Evolutionary conservation across 2,329 filamentous ascomycete species (phyloP).

Genomic region (Rutstroemia sp.): DNA sequence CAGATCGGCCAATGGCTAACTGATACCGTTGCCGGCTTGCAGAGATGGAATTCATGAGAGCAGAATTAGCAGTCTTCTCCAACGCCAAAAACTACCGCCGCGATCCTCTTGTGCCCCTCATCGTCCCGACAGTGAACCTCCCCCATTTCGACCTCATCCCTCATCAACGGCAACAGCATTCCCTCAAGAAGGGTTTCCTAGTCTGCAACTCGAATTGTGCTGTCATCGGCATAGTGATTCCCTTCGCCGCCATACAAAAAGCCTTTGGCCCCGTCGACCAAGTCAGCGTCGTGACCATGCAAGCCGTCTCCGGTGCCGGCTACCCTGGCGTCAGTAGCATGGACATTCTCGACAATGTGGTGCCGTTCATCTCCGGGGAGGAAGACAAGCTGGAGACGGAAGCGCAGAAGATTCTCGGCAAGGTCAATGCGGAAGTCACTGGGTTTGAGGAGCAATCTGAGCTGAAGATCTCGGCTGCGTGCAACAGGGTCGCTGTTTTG

Average conservation of each 20-base stretch:
- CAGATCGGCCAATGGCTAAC: background rate
- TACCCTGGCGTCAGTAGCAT: conserved; percentile 87
- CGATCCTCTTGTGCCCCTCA: conserved; percentile 82
- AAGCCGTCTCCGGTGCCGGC: conserved; percentile 88
- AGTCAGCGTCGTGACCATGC: conserved; percentile 81
- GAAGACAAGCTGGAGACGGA: conserved; percentile 96
- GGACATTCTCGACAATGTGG: conserved; percentile 94
- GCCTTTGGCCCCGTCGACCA: conserved; percentile 76
- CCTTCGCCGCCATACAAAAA: conserved; percentile 82
- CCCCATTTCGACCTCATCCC: conserved; percentile 79
- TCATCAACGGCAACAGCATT: conserved; percentile 71
- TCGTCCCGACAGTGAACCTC: conserved; percentile 93
- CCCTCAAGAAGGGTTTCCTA: conserved; percentile 76
- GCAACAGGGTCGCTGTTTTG: conserved; percentile 89
- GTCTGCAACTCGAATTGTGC: conserved; percentile 99
- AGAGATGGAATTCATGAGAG: conserved; percentile 88
- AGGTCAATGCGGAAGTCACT: conserved; percentile 61
- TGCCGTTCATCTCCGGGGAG: conserved; percentile 87
- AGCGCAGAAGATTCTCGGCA: conserved; percentile 87
- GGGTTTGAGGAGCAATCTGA: conserved; percentile 68
- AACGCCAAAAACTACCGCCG: conserved; percentile 97
- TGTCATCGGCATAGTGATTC: conserved; percentile 91
- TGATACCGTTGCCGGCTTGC: background rate
- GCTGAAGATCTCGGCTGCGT: conserved; percentile 76
- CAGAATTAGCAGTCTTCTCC: conserved; percentile 87